phyloP scores from a whole-genome alignment of 768 basidiomycete species.

The Amyloporia xantha region DNA sequence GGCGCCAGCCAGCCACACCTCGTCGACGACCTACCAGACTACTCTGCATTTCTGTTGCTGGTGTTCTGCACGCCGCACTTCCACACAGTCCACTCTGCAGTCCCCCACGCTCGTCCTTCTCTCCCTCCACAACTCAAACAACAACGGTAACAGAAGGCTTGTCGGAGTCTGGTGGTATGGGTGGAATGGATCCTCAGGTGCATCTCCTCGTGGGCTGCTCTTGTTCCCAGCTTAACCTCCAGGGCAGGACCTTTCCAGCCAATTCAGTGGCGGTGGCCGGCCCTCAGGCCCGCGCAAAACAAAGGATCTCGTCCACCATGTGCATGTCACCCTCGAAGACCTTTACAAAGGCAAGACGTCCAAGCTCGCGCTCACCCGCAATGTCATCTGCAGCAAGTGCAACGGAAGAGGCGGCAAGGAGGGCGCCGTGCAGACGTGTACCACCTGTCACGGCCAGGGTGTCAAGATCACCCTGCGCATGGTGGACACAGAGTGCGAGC shows the following conservation, averaged over 20 bases:
- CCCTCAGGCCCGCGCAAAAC: slow-evolving; percentile 76
- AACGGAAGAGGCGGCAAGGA: slow-evolving; percentile 97
- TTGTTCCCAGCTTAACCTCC: not conserved
- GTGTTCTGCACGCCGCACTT: too few species aligned
- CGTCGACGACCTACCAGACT: too few species aligned
- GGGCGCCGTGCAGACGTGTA: slow-evolving; percentile 81
- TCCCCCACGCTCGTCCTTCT: slow-evolving; percentile 6
- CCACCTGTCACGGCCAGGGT: slow-evolving; percentile 82
- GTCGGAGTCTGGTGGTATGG: slow-evolving; percentile 81
- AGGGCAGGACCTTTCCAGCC: slow-evolving; percentile 86
- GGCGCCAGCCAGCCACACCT: too few species aligned
- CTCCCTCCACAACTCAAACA: slow-evolving; percentile 12
- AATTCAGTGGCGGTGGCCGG: slow-evolving; percentile 56
- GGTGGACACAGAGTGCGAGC: slow-evolving; percentile 99
- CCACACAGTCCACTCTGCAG: slow-evolving; percentile 7
- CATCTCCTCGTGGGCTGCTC: slow-evolving; percentile 12
- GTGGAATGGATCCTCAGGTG: slow-evolving; percentile 95
- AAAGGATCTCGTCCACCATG: slow-evolving; percentile 96
- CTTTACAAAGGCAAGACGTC: slow-evolving; percentile 99
- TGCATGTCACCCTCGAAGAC: slow-evolving; percentile 95
- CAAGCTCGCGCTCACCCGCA: slow-evolving; percentile 94
- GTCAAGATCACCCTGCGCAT: slow-evolving; percentile 88
- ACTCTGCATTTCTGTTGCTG: too few species aligned
- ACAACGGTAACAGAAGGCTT: slow-evolving; percentile 76
- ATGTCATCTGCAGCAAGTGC: slow-evolving; percentile 89